A percentile compares a stretch with the other conserved stretches of the same genome.
phyloP scores from a whole-genome alignment of 306 rosid genomes.

The Acacia melanoxylon region DNA sequence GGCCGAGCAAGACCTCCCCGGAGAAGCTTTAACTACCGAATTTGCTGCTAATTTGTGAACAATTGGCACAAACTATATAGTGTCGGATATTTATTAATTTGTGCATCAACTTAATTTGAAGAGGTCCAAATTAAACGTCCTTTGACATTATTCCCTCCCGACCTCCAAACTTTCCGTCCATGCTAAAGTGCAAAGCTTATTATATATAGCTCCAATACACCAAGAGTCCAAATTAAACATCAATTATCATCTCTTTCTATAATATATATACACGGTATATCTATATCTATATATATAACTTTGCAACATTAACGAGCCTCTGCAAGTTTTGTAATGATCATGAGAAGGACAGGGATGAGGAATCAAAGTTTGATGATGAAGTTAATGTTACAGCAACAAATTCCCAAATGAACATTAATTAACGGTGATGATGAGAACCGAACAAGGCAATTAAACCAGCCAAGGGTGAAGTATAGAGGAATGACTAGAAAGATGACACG shows the following conservation, averaged over 20 bases:
- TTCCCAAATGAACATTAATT: not conserved
- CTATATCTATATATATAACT: not conserved
- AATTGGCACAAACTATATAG: not conserved
- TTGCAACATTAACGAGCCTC: not conserved
- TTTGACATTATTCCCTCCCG: not conserved
- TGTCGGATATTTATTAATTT: not conserved
- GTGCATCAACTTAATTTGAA: not conserved
- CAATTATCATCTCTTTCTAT: not conserved
- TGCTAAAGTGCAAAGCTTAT: not conserved
- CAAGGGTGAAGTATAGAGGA: not conserved
- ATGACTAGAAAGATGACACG: constrained; percentile 47
- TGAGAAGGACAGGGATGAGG: constrained; percentile 18
- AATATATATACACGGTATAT: too few species aligned
- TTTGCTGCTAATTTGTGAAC: not conserved
- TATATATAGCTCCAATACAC: not conserved
- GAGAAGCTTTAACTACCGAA: too few species aligned
- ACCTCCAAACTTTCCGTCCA: constrained; percentile 28
- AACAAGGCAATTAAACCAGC: constrained; percentile 18
- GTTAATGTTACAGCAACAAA: constrained; percentile 7
- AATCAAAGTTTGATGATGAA: constrained; percentile 29
- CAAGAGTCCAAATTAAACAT: not conserved
- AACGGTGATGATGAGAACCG: not conserved
- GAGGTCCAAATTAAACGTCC: not conserved
- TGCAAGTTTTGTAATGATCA: not conserved
- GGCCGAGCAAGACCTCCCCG: too few species aligned